Evolutionary conservation across 75 land plant genomes (phyloP).

Genomic region (Larix kaempferi): DNA sequence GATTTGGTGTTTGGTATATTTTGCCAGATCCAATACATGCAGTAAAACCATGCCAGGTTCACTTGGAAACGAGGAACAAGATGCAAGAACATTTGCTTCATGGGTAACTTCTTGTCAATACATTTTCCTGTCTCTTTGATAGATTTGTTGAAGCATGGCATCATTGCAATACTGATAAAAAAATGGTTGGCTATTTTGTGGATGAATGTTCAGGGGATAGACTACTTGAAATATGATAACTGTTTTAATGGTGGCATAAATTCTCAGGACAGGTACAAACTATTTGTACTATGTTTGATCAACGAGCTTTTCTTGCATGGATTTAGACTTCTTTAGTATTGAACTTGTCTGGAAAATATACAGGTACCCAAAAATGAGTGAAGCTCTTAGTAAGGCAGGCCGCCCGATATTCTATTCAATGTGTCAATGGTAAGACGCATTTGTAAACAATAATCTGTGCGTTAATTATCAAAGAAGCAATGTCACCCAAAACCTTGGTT

Average conservation of each 20-base stretch:
- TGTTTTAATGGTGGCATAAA: conserved; percentile 23
- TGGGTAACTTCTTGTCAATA: conserved; percentile 27
- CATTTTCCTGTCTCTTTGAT: too few species aligned
- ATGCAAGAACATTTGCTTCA: conserved; percentile 55
- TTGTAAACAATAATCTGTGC: not conserved
- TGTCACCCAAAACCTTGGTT: not conserved
- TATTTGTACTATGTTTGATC: not conserved
- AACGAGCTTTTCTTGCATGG: too few species aligned
- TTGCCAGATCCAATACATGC: conserved; percentile 16
- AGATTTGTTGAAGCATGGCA: too few species aligned
- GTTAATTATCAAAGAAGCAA: not conserved
- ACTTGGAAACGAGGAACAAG: conserved; percentile 45
- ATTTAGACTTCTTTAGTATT: not conserved
- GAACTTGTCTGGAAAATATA: not conserved
- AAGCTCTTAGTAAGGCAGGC: conserved; percentile 64
- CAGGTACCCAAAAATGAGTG: conserved; percentile 81
- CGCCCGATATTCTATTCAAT: conserved; percentile 79
- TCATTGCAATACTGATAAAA: too few species aligned
- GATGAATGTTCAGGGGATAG: conserved; percentile 25
- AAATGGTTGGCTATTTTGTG: not conserved
- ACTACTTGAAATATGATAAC: conserved; percentile 51
- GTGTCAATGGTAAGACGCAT: conserved; percentile 78
- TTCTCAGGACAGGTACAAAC: conserved; percentile 22
- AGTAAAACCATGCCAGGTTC: conserved; percentile 54
- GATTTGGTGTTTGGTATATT: not conserved